A percentile compares a stretch with the other conserved stretches of the same genome.
These are phyloP conservation scores for Ulota crispa DNA, from an alignment of 225 moss, liverwort and hornwort species.

Conservation along the genomic window DNA sequence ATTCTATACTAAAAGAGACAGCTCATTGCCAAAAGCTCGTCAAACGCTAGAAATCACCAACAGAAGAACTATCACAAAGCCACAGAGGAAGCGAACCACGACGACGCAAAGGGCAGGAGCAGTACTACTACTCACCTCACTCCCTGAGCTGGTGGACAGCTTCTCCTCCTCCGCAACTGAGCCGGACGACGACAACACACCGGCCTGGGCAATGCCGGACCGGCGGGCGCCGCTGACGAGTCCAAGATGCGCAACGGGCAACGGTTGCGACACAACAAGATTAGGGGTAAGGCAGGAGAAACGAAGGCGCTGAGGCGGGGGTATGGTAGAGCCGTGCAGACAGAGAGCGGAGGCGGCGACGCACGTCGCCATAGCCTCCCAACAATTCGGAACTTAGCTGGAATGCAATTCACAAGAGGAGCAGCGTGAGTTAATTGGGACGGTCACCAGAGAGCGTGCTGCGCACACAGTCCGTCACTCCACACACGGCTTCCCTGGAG, in stretches of 20 bases:
- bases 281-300: background rate
- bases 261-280: background rate
- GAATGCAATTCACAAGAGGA: background rate
- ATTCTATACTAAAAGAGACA: background rate
- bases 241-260: background rate
- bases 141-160: constrained; percentile 21
- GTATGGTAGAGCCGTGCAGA: background rate
- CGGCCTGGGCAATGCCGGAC: background rate
- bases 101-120: background rate
- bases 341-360: constrained; percentile 11
- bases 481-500: background rate
- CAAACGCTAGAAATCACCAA: background rate
- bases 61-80: background rate
- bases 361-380: constrained; percentile 33
- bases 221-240: background rate
- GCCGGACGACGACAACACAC: constrained; percentile 19
- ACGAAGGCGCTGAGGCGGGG: background rate
- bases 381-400: background rate
- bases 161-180: constrained; percentile 43
- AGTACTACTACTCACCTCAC: constrained; percentile 29
- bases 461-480: background rate
- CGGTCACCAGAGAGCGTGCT: background rate
- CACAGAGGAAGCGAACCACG: background rate
- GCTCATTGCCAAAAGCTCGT: background rate
- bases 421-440: background rate